Conservation (phyloP, 371 early-diverging fungal species). For the Choanephora cucurbitarum region DNA sequence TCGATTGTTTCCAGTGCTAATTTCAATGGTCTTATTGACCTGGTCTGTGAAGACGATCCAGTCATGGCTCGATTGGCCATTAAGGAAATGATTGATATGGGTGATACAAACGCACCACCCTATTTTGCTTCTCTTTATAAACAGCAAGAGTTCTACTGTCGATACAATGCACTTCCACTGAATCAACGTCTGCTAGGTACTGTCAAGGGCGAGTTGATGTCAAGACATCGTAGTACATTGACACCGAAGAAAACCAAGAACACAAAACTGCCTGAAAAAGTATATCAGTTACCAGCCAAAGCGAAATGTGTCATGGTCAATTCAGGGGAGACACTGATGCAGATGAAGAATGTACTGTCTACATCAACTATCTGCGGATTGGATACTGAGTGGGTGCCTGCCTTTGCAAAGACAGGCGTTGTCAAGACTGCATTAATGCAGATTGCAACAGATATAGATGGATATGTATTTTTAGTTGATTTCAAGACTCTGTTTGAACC, state of each 20-base stretch:
- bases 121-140: constrained; percentile 39
- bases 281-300: constrained; percentile 31
- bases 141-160: constrained; percentile 37
- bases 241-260: constrained; percentile 18
- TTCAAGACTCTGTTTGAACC: constrained; percentile 32
- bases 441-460: constrained; percentile 37
- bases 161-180: constrained; percentile 33
- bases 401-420: constrained; percentile 28
- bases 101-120: constrained; percentile 37
- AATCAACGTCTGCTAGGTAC: constrained; percentile 32
- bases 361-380: constrained; percentile 33
- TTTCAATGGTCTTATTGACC: constrained; percentile 45
- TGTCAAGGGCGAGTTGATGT: constrained; percentile 42
- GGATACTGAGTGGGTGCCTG: constrained; percentile 54
- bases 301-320: constrained; percentile 35
- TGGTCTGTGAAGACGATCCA: constrained; percentile 27
- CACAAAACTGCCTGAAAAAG: background rate
- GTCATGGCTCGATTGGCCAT: constrained; percentile 39
- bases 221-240: constrained; percentile 24
- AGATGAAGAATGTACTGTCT: constrained; percentile 27
- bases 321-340: constrained; percentile 21
- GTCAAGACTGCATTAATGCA: constrained; percentile 47
- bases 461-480: constrained; percentile 42
- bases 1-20: constrained; percentile 41
- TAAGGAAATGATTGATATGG: constrained; percentile 50